Evolutionary conservation across 495 filamentous ascomycete species (phyloP), one percentile per base, ranked within the genome.

Genomic region (Venustampulla echinocandica): DNA sequence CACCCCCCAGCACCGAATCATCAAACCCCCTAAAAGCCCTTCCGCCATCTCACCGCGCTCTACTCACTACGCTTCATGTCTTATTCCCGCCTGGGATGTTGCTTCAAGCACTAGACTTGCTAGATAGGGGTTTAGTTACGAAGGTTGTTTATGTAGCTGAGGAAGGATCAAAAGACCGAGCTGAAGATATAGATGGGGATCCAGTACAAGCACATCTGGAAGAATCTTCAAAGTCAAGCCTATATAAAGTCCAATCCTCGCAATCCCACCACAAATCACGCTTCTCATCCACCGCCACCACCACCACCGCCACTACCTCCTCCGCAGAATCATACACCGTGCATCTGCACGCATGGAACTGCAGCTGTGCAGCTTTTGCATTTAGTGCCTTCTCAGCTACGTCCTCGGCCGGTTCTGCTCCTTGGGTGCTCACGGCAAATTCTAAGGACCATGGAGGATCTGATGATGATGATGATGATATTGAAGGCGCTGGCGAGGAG

Each of bases 341-440:
- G 19, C 74, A 79, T 6, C 67, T 85, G 5, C 47, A 57, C 2
- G 81, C 85, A n/a, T 96, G 90, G 90, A 87, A 85, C 59, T 96
- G 90, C 60, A 84, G 77, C 9, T 96, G 90, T 69, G 81, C 86
- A 1, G 80, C 79, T 2, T 96, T 94, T 59, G 73, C 82, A 0
- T 82, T 90, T 47, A 67, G 77, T 23, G 74, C 77, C 30, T 86
- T 86, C 49, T 76, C 75, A 18, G 10, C 10, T 20, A 30, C 7
- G 6, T 13, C n/a, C n/a, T n/a, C n/a, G n/a, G n/a, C n/a, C n/a
- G n/a, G n/a, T n/a, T n/a, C n/a, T n/a, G n/a, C n/a, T n/a, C n/a
- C n/a, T n/a, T n/a, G n/a, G n/a, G n/a, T n/a, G n/a, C n/a, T n/a
- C n/a, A n/a, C n/a, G n/a, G 27, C 7, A 30, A 30, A 6, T 13